Evolutionary conservation across 202 grass and related monocot species (phyloP), one percentile per base, ranked within the genome.

Genomic region (Digitaria exilis): DNA sequence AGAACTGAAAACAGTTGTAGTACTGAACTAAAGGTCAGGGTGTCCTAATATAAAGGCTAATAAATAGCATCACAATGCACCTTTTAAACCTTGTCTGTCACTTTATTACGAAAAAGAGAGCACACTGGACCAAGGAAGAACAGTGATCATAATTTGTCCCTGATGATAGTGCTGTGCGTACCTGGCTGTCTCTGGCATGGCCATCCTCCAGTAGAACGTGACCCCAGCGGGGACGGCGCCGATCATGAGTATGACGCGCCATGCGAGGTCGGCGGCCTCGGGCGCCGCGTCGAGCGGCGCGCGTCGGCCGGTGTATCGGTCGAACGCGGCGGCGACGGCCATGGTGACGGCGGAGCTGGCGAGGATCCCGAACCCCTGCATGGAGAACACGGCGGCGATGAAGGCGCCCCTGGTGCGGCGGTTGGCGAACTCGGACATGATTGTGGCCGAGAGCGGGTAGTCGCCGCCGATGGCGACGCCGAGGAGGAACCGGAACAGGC

Each of bases 391-490:
- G 4, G 94, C 87, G 14, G 94, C 91, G 41, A 97, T 94, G 88
- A 96, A 96, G 0, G 86, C 43, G 0, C 90, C 93, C 11, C 90
- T 78, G 2, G 93, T 96, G 13, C 37, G 58, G 57, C 85, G 87
- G 84, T 91, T 96, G 32, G 93, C 86, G 82, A 93, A 93, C 88
- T 96, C 93, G 1, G 93, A 90, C 93, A 96, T 96, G 82, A 96
- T 93, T 9, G 90, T 91, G 6, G 93, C 93, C 1, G 90, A 93
- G 1, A 96, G 86, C 37, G 90, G 93, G 80, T 96, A 93, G 69
- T 96, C 93, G 0, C 93, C 90, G 1, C 93, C 93, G 71, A 96
- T 31, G 76, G 88, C 93, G 26, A 96, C 87, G 42, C 93, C 93
- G 15, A 96, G 84, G 80, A 92, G 60, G 86, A 96, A 96, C 1